Evolutionary conservation across 768 basidiomycete genomes (phyloP), one percentile per base, ranked within the genome.

Genomic region (Termitomyces sp.): DNA sequence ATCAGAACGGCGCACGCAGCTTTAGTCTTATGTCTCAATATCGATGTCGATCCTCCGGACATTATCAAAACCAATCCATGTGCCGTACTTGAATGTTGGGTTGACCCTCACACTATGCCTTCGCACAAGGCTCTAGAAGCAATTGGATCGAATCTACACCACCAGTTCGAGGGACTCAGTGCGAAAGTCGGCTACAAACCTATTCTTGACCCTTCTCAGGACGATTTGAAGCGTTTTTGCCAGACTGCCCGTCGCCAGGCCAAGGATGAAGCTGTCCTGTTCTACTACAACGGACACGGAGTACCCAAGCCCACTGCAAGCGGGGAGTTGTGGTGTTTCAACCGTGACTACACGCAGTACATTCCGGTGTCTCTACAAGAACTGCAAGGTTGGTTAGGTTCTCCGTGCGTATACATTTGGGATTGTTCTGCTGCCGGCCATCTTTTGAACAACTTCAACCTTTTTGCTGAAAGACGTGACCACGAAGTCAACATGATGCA

Each of bases 271-370:
- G 87, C 97, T 2, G 87, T 93, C 7, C 76, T 98, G 29, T 96
- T 98, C 72, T 93, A 98, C 72, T 99, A 98, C 74, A 99, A 98
- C 62, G 97, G 97, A 3, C 97, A 98, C 61, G 97, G 97, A 24
- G 97, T 99, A 22, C 96, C 96, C 2, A 95, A 92, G 66, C 97
- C 97, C 12, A 98, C 97, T 0, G 79, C 90, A 0, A 94, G 92
- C 61, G 91, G 97, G 24, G 97, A 99, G 72, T 80, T 99, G 53
- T 99, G 97, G 97, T 95, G 97, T 56, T 99, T 99, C 77, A 98
- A 99, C 72, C 81, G 87, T 66, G 90, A 85, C 63, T 98, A 98
- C 71, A 98, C 97, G 0, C 96, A 99, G 71, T 99, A 99, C 68
- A 98, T 98, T 58, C 97, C 97, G 0, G 90, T 98, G 12, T 94